phyloP scores from a whole-genome alignment of 495 filamentous ascomycete species.

The Schizothecium vesticola region DNA sequence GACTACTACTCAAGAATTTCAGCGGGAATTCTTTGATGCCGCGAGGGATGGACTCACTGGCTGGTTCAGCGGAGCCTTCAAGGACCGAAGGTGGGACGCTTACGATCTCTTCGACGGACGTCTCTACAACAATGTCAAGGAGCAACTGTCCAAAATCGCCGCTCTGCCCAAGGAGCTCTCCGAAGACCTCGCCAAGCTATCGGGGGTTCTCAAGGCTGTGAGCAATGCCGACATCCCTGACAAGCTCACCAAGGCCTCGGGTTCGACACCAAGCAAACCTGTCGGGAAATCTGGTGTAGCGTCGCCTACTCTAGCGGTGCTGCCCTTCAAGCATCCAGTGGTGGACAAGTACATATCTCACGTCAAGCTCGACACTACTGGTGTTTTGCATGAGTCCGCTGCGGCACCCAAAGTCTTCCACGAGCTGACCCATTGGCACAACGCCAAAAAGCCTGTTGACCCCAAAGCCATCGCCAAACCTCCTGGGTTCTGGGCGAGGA shows the following conservation, averaged over 20 bases:
- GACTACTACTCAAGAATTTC: background rate
- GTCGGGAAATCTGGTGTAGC: background rate
- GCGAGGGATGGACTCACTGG: constrained; percentile 5
- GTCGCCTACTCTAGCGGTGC: constrained; percentile 26
- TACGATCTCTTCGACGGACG: constrained; percentile 63
- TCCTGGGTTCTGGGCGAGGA: constrained; percentile 21
- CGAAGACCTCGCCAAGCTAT: constrained; percentile 3
- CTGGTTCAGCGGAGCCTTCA: constrained; percentile 6
- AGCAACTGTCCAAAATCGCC: constrained; percentile 7
- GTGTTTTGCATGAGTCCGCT: constrained; percentile 17
- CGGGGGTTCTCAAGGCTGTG: constrained; percentile 20
- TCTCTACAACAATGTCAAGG: constrained; percentile 35
- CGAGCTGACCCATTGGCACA: constrained; percentile 64
- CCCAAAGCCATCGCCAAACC: constrained; percentile 28
- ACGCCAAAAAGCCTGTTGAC: constrained; percentile 47
- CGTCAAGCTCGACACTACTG: constrained; percentile 41
- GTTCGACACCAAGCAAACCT: background rate
- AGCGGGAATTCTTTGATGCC: background rate
- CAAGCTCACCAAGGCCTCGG: background rate
- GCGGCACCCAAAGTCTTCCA: constrained; percentile 38
- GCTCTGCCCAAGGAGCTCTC: constrained; percentile 15
- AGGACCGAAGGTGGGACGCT: constrained; percentile 39
- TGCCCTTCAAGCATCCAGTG: constrained; percentile 56
- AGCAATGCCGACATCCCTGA: constrained; percentile 21
- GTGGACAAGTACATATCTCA: constrained; percentile 54